Evolutionary conservation across 2,329 filamentous ascomycete genomes (phyloP).

Genomic region (Colletotrichum sp.): DNA sequence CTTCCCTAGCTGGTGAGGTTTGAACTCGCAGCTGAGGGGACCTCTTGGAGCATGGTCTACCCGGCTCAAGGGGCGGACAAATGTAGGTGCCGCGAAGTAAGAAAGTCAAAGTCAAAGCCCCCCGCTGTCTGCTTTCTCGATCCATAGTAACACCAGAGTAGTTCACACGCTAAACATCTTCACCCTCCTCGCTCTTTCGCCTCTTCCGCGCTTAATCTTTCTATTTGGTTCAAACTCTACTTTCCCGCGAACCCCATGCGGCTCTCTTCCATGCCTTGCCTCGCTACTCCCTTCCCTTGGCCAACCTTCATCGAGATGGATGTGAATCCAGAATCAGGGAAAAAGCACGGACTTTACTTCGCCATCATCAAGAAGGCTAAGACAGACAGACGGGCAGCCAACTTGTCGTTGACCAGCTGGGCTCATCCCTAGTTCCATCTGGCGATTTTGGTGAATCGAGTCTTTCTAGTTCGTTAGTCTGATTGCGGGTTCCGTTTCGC

Average conservation of each 20-base stretch:
- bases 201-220: background rate
- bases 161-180: background rate
- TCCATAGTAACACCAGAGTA: background rate
- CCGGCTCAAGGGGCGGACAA: background rate
- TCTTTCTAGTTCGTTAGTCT: background rate
- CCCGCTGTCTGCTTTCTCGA: background rate
- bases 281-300: background rate
- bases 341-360: background rate
- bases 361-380: background rate
- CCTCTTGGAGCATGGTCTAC: background rate
- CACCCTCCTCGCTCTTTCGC: background rate
- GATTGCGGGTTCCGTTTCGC: background rate
- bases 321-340: background rate
- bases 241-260: background rate
- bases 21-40: background rate
- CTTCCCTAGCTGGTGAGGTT: background rate
- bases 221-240: background rate
- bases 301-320: background rate
- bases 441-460: background rate
- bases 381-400: background rate
- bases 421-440: background rate
- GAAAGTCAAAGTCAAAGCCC: background rate
- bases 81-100: background rate
- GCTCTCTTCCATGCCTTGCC: background rate
- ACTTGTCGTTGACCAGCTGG: background rate